Evolutionary conservation across 495 filamentous ascomycete genomes (phyloP).

Genomic region (Annulohypoxylon moriforme): DNA sequence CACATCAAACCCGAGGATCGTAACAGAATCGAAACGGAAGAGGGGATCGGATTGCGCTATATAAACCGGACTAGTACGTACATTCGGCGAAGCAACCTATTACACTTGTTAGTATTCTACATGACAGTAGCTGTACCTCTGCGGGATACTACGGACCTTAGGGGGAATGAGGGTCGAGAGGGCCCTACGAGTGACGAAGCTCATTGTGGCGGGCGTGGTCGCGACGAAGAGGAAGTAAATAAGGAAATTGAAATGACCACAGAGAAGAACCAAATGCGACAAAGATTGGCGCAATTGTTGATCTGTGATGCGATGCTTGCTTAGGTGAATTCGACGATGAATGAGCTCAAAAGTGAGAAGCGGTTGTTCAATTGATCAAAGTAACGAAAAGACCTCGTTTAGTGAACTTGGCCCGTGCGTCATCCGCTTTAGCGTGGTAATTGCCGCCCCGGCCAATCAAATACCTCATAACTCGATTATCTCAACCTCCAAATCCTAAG

Average conservation of each 20-base stretch:
- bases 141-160: constrained; percentile 73
- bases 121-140: background rate
- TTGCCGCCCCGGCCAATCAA: constrained; percentile 48
- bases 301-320: constrained; percentile 38
- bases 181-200: constrained; percentile 85
- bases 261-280: constrained; percentile 42
- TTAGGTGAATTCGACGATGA: constrained; percentile 38
- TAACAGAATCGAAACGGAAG: constrained; percentile 14
- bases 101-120: constrained; percentile 44
- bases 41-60: constrained; percentile 1
- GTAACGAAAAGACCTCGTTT: constrained; percentile 52
- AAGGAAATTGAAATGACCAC: constrained; percentile 31
- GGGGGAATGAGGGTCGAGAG: constrained; percentile 98
- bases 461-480: constrained; percentile 28
- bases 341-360: constrained; percentile 47
- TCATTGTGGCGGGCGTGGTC: constrained; percentile 74
- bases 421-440: constrained; percentile 23
- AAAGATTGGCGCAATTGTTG: constrained; percentile 42
- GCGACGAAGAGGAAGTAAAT: constrained; percentile 40
- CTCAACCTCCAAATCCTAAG: constrained; percentile 23
- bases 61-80: constrained; percentile 64
- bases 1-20: constrained; percentile 10
- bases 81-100: constrained; percentile 86
- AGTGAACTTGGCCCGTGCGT: constrained; percentile 28
- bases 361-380: constrained; percentile 35